phyloP scores from a whole-genome alignment of 164 flowering plant genomes.

The Buxus sempervirens region DNA sequence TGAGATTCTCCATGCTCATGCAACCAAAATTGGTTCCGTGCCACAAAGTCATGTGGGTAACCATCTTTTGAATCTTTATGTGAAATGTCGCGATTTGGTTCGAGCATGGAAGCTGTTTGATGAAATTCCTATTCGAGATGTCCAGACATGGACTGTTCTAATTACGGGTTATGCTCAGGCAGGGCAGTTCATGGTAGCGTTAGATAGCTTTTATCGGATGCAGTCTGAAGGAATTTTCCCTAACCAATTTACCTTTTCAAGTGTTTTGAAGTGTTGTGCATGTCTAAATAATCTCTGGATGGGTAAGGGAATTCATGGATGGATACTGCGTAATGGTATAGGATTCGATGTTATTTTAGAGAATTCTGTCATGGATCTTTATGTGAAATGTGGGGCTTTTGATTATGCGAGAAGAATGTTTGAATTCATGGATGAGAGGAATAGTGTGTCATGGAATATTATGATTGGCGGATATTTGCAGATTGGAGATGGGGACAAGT shows the following conservation, averaged over 20 bases:
- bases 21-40: constrained; percentile 33
- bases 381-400: constrained; percentile 46
- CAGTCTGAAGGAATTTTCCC: constrained; percentile 41
- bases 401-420: constrained; percentile 40
- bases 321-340: constrained; percentile 46
- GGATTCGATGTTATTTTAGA: constrained; percentile 40
- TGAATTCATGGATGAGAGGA: constrained; percentile 34
- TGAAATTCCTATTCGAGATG: constrained; percentile 49
- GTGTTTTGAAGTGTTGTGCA: constrained; percentile 54
- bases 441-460: constrained; percentile 59
- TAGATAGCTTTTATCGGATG: constrained; percentile 41
- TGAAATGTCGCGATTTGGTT: constrained; percentile 25
- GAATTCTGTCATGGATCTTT: constrained; percentile 57
- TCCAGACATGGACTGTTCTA: constrained; percentile 60
- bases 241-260: constrained; percentile 54
- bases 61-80: constrained; percentile 35
- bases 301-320: constrained; percentile 63
- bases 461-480: constrained; percentile 47
- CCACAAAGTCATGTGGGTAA: constrained; percentile 17
- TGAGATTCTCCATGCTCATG: constrained; percentile 33
- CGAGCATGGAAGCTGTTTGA: constrained; percentile 60
- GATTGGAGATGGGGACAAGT: constrained; percentile 38
- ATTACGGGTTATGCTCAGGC: constrained; percentile 43
- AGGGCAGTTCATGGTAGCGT: constrained; percentile 26
- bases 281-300: constrained; percentile 21